Conservation (phyloP, 371 early-diverging fungal species). For the Rhizopus arrhizus region DNA sequence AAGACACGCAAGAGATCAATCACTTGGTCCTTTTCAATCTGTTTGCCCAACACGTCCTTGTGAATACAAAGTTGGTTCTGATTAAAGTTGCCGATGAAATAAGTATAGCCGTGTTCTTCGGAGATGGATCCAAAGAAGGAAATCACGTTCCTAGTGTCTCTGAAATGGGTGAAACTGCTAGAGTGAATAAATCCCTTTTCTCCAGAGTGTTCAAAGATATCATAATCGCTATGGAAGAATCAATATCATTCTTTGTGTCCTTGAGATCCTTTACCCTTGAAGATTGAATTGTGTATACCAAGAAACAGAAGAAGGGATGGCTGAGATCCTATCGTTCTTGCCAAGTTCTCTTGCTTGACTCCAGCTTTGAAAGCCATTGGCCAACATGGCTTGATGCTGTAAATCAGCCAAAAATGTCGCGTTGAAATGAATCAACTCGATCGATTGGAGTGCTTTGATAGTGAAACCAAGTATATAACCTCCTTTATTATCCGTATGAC, state of each 20-base stretch:
- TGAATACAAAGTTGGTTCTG: conserved; percentile 43
- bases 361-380: conserved; percentile 67
- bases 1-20: conserved; percentile 38
- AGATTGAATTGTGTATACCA: conserved; percentile 49
- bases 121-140: conserved; percentile 58
- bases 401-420: conserved; percentile 34
- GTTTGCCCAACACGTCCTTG: conserved; percentile 52
- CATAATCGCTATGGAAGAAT: conserved; percentile 50
- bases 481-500: conserved; percentile 24
- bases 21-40: conserved; percentile 22
- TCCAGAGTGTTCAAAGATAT: conserved; percentile 55
- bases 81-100: conserved; percentile 55
- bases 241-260: conserved; percentile 4
- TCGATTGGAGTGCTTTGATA: conserved; percentile 28
- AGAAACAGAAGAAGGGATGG: conserved; percentile 42
- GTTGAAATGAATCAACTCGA: conserved; percentile 38
- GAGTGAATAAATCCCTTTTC: conserved; percentile 59
- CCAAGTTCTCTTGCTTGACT: conserved; percentile 49
- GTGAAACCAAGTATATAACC: conserved; percentile 21
- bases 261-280: conserved; percentile 41
- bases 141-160: conserved; percentile 43
- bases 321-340: conserved; percentile 32
- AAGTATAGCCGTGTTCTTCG: conserved; percentile 58
- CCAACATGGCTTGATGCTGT: conserved; percentile 45
- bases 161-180: conserved; percentile 56